Conservation (phyloP, 805 yeast genomes). For the Ogataea siamensis region DNA sequence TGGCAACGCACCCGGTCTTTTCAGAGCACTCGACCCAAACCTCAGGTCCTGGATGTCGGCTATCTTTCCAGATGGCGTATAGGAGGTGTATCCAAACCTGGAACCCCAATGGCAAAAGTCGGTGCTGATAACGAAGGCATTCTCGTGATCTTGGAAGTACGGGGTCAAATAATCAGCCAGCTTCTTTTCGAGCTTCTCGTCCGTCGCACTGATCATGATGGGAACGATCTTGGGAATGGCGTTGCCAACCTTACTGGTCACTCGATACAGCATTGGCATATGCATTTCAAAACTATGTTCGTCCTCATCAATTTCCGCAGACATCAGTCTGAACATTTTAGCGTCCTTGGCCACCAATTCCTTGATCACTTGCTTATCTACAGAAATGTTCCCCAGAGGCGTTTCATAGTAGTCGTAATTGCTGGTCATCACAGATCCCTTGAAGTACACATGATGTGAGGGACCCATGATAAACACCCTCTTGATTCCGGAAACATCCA, state of each 20-base stretch:
- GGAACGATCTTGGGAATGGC: conserved; percentile 60
- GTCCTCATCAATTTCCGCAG: conserved; percentile 59
- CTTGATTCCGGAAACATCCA: conserved; percentile 57
- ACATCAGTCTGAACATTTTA: conserved; percentile 54
- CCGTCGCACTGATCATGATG: conserved; percentile 68
- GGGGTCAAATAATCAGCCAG: conserved; percentile 51
- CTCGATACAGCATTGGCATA: conserved; percentile 64
- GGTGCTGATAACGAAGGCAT: conserved; percentile 76
- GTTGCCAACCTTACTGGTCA: conserved; percentile 35
- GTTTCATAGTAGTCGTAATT: conserved; percentile 62
- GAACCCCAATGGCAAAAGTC: conserved; percentile 97
- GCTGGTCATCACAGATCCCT: conserved; percentile 54
- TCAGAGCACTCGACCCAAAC: conserved; percentile 11
- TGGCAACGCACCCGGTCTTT: conserved; percentile 33
- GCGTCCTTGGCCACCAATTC: conserved; percentile 37
- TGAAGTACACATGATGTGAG: conserved; percentile 83
- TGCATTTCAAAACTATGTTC: conserved; percentile 98
- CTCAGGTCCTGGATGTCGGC: conserved; percentile 15
- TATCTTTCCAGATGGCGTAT: conserved; percentile 39
- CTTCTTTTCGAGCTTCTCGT: conserved; percentile 40
- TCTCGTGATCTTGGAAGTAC: conserved; percentile 50
- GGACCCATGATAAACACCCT: conserved; percentile 87
- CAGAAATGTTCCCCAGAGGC: conserved; percentile 73
- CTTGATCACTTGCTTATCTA: conserved; percentile 51
- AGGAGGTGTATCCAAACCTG: conserved; percentile 57